Percentiles rank a stretch among this genome's conserved stretches.
These are phyloP conservation scores for Cyberlindnera suaveolens DNA, from an alignment of 805 yeast genomes.

Conservation along the genomic window DNA sequence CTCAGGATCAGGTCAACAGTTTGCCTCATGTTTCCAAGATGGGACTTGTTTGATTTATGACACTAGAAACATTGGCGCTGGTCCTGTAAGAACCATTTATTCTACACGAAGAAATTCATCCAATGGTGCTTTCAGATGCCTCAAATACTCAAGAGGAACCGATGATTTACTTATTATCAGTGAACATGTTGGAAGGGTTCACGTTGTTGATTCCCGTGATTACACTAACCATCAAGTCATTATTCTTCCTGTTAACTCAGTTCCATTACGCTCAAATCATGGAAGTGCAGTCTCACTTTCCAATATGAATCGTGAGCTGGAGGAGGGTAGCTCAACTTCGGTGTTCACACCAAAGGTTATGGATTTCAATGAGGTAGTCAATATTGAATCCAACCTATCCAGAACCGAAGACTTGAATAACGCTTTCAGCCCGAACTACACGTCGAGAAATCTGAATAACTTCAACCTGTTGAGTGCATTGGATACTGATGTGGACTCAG, in stretches of 20 bases:
- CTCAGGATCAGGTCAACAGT: conserved; percentile 65
- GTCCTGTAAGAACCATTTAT: conserved; percentile 47
- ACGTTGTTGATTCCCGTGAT: conserved; percentile 73
- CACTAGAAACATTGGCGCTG: conserved; percentile 46
- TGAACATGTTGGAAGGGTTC: conserved; percentile 86
- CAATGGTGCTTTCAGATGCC: conserved; percentile 63
- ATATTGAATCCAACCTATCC: conserved; percentile 10
- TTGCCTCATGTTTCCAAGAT: conserved; percentile 81
- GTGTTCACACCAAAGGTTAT: conserved; percentile 17
- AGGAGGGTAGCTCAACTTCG: neutral
- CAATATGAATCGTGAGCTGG: neutral
- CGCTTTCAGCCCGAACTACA: conserved; percentile 2
- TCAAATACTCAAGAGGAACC: conserved; percentile 54
- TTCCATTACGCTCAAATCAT: conserved; percentile 5
- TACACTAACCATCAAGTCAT: conserved; percentile 71
- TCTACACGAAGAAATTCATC: conserved; percentile 53
- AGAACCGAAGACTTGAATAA: neutral
- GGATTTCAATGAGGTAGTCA: conserved; percentile 20
- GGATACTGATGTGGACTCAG: conserved; percentile 14
- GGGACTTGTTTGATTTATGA: conserved; percentile 79
- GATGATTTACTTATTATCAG: conserved; percentile 72
- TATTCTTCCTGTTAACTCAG: conserved; percentile 43
- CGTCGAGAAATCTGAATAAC: conserved; percentile 20
- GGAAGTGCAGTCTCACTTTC: conserved; percentile 6
- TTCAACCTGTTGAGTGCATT: conserved; percentile 17